A percentile compares a stretch with the other conserved stretches of the same genome.
Conservation (phyloP, 2,329 filamentous ascomycete genomes). For the Phyllosticta citribraziliensis region DNA sequence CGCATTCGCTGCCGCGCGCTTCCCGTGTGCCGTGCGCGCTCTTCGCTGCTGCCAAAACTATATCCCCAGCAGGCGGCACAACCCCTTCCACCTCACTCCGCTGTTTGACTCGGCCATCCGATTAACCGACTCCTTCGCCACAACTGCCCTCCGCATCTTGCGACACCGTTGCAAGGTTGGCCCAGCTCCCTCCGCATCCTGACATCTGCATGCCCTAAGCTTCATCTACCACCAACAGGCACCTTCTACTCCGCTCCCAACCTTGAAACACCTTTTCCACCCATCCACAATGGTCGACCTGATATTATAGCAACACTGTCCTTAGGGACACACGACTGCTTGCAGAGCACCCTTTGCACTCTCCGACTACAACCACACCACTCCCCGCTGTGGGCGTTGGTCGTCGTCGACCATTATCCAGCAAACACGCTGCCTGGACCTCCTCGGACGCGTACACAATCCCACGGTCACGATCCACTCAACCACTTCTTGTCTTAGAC, state of each 20-base stretch:
- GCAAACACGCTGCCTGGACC: neutral
- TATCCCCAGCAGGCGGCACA: neutral
- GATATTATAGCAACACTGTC: conserved; percentile 28
- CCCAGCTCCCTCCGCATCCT: neutral
- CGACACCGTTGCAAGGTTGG: conserved; percentile 24
- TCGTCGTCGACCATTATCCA: neutral
- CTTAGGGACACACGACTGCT: conserved; percentile 23
- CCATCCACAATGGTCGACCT: conserved; percentile 24
- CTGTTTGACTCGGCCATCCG: conserved; percentile 11
- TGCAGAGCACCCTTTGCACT: neutral
- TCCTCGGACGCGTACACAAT: neutral
- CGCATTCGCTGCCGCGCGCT: conserved; percentile 1
- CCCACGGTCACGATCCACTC: neutral
- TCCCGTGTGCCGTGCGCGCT: neutral
- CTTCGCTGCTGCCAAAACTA: neutral
- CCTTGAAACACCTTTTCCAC: conserved; percentile 20
- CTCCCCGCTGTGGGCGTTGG: neutral
- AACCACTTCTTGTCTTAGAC: neutral
- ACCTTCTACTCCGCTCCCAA: conserved; percentile 15
- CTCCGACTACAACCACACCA: neutral
- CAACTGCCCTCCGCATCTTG: conserved; percentile 21
- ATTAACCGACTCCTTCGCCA: conserved; percentile 22
- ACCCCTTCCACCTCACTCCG: conserved; percentile 1
- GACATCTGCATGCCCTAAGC: conserved; percentile 17
- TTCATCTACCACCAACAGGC: conserved; percentile 15